Evolutionary conservation across 139 green algal genomes (phyloP).

Genomic region (Micractinium conductrix): DNA sequence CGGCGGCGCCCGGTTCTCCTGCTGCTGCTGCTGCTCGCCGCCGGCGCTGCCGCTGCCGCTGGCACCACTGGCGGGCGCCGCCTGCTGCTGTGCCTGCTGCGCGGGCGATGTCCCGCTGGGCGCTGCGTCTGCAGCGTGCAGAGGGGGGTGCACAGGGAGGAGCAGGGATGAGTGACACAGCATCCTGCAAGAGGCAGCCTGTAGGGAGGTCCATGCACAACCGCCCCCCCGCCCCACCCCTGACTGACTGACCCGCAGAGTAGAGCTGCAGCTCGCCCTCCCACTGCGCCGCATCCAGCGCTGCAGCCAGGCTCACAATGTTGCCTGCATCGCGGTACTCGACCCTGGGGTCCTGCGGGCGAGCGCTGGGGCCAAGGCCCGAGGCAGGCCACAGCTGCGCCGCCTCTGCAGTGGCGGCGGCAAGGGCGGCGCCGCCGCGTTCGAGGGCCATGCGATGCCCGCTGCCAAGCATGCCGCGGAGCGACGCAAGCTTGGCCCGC

Average conservation of each 20-base stretch:
- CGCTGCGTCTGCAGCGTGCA: too few relatives aligned
- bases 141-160: too few relatives aligned
- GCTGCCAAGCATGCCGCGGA: too few relatives aligned
- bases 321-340: conserved; percentile 27
- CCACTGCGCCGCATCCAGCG: conserved; percentile 12
- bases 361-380: background rate
- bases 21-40: background rate
- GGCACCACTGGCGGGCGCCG: too few relatives aligned
- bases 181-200: too few relatives aligned
- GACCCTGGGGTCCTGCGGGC: conserved; percentile 1
- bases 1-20: background rate
- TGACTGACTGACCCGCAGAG: conserved; percentile 12
- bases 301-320: conserved; percentile 4
- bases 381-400: conserved; percentile 15
- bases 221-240: background rate
- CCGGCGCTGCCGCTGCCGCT: background rate
- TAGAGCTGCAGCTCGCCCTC: conserved; percentile 22
- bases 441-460: too few relatives aligned
- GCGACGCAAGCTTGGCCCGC: too few relatives aligned
- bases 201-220: background rate
- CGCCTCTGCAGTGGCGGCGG: background rate
- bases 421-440: background rate
- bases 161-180: too few relatives aligned
- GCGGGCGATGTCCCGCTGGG: too few relatives aligned
- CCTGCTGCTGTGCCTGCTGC: background rate